These are phyloP conservation scores for Nidularia sp. DNA, from an alignment of 768 basidiomycete species.

Conservation along the genomic window DNA sequence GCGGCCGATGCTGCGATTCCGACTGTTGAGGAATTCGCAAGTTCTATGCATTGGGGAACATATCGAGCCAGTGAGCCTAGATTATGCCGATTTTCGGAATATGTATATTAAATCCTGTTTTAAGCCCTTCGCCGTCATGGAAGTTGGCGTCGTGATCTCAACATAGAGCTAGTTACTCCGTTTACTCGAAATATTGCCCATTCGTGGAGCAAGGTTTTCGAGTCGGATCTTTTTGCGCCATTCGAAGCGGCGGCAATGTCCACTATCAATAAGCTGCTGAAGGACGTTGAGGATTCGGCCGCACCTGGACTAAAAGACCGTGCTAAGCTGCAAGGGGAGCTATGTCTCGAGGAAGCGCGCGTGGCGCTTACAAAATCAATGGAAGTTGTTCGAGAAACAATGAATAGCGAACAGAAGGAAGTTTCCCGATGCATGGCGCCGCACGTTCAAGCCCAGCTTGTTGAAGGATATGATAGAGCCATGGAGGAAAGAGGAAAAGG, in stretches of 20 bases:
- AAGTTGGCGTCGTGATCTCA: conserved; percentile 54
- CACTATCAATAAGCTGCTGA: conserved; percentile 39
- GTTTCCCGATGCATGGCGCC: conserved; percentile 54
- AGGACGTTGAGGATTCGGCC: conserved; percentile 48
- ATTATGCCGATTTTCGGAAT: not conserved
- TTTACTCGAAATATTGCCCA: conserved; percentile 57
- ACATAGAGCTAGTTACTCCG: conserved; percentile 51
- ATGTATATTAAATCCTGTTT: not conserved
- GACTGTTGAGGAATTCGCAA: conserved; percentile 45
- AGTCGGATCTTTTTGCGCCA: conserved; percentile 48
- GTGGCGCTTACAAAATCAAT: conserved; percentile 45
- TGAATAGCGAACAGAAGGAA: conserved; percentile 55
- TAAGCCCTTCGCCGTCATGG: conserved; percentile 51
- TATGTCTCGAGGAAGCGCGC: conserved; percentile 47
- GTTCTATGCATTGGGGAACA: conserved; percentile 56
- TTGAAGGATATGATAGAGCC: conserved; percentile 48
- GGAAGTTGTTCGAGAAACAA: conserved; percentile 42
- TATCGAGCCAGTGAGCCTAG: conserved; percentile 49
- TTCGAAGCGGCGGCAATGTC: conserved; percentile 35
- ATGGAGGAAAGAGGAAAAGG: conserved; percentile 53
- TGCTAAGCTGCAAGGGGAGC: conserved; percentile 43
- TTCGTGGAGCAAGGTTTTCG: conserved; percentile 58
- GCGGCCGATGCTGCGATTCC: conserved; percentile 40
- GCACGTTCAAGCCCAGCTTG: conserved; percentile 46
- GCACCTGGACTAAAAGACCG: conserved; percentile 50